Conservation (phyloP, 257 asterid genomes). For the Solanum chilense region DNA sequence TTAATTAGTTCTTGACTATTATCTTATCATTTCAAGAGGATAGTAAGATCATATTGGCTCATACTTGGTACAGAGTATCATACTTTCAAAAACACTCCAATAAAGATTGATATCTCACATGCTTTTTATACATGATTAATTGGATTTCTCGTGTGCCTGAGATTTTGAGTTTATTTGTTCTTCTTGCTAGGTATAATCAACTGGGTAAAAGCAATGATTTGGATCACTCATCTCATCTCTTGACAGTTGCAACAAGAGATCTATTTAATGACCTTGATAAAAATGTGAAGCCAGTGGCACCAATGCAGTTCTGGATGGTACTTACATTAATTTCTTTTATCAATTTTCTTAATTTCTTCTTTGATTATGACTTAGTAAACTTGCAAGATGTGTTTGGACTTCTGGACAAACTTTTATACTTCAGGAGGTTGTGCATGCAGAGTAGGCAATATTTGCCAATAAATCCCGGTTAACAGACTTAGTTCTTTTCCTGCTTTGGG, state of each 20-base stretch:
- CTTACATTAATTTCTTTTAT: neutral
- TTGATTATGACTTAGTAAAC: neutral
- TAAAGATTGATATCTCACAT: neutral
- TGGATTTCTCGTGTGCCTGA: neutral
- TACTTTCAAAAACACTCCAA: neutral
- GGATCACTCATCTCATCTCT: constrained; percentile 77
- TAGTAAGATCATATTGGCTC: neutral
- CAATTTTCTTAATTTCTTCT: neutral
- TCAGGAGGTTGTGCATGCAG: neutral
- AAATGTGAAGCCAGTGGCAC: constrained; percentile 91
- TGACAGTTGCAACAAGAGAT: constrained; percentile 88
- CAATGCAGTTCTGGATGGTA: constrained; percentile 89
- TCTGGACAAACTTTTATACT: neutral
- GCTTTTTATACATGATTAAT: neutral
- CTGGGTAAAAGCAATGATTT: constrained; percentile 50
- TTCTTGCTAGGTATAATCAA: constrained; percentile 59
- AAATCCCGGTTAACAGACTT: neutral
- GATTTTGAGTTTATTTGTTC: constrained; percentile 1
- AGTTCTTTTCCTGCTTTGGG: neutral
- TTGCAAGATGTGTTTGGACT: neutral
- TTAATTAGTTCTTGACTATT: neutral
- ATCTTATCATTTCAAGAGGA: neutral
- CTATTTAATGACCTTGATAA: constrained; percentile 79
- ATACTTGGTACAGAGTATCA: neutral
- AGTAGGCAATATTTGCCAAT: neutral